Base-by-base conservation (phyloP, 2,329 filamentous ascomycete species). In the Trichoderma atroviride region DNA sequence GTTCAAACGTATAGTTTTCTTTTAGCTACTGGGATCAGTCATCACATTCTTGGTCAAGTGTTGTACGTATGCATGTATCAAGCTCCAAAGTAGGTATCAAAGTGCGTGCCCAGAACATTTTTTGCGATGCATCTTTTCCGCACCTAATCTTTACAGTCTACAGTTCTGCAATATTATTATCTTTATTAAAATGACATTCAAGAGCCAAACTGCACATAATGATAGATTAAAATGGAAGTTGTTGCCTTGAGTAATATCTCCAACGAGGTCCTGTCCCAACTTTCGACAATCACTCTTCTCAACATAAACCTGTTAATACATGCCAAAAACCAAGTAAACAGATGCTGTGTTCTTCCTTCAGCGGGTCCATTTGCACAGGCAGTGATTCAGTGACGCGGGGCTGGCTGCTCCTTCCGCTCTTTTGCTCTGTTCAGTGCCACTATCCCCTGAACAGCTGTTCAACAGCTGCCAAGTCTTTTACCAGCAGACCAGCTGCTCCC, bases 391-490 rank as follows among this genome's bases (percentile, higher is more conserved):
- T 43, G 37, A 66, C n/a, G 14, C 22, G 7, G 7, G 33, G 35
- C 13, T 5, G 1, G 27, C 14, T 9, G 52, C 53, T 66, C 62
- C 53, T 66, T 57, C 52, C 62, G 22, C 62, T 35, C 13, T 16
- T 43, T n/a, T n/a, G n/a, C 37, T 57, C 19, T 24, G 35, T 29
- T 59, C 63, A 66, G 52, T 33, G 37, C 50, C 63, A 43, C 52
- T 19, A n/a, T 22, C 64, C 64, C 55, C 40, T 67, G 40, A 43
- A 57, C 59, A 52, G 52, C 57, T 61, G 65, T 43, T 43, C 43
- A 24, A 53, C 59, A 65, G 24, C 33, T 64, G 55, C 59, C 40
- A 56, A 55, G 37, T 31, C 50, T 35, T 29, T 16, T 33, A 33
- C 6, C 58, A 58, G 29, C 29, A 16, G 60, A 47, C 47, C 65